Base-by-base conservation (phyloP, 352 stramenopile species). In the Pythium myriotylum region DNA sequence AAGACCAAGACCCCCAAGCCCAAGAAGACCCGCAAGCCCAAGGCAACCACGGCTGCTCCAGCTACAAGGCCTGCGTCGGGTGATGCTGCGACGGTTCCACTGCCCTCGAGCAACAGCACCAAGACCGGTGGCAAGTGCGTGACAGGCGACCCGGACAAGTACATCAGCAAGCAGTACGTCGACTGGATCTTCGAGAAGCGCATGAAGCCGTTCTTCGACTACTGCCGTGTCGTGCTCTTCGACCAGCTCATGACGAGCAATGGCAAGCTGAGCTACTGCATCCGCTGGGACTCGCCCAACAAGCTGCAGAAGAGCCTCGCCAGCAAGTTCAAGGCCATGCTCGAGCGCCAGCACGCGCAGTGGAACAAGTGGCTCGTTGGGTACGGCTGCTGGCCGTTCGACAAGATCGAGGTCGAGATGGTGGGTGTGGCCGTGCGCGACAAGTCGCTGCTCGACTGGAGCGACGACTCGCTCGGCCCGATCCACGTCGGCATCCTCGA, bases 201-300 rank as follows among this genome's bases (percentile, higher is more conserved):
- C 41, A 70, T 66, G 62, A 54, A 65, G 62, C 45, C 41, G 4
- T 16, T 58, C 20, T 45, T 58, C 24, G n/a, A 35, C 39, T 64
- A 52, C 35, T 55, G 41, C 16, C 59, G 59, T 49, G 61, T 54
- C 10, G 79, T n/a, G n/a, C n/a, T 84, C 62, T 74, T 75, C 19
- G 70, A 84, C 66, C 74, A 84, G 62, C 55, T 84, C 47, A 72
- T 77, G 46, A 33, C 40, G 27, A 75, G 69, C 60, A 72, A 80
- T 24, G 72, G 68, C 56, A 70, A 71, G 37, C 59, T 84, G 27
- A 73, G 45, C 42, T 81, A 81, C 72, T 84, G 74, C 55, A 42
- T 84, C 16, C 74, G 74, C 29, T 84, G 74, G 72, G 72, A 84
- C 47, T 76, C 68, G 45, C 79, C 68, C 16, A 65, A 83, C 42